Evolutionary conservation across 345 rosid species (phyloP).

Genomic region (Orychophragmus violaceus): DNA sequence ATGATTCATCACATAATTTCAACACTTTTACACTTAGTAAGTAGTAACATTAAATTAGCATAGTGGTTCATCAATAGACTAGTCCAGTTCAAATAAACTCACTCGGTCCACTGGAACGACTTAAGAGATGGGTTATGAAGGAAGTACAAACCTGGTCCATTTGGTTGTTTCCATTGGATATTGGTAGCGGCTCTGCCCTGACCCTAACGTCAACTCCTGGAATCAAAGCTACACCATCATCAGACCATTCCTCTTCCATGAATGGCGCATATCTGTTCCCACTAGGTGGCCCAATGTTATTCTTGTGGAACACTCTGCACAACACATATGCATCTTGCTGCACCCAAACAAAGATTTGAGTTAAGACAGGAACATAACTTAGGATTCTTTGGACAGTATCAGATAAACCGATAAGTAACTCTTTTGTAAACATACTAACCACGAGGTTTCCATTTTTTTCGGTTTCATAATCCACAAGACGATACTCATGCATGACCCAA

Average conservation of each 20-base stretch:
- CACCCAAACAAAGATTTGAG: constrained; percentile 22
- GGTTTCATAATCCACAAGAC: constrained; percentile 62
- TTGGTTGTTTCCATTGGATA: constrained; percentile 19
- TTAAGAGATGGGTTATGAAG: neutral
- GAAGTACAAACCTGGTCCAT: constrained; percentile 41
- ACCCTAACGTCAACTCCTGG: constrained; percentile 54
- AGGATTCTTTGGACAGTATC: neutral
- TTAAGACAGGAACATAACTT: neutral
- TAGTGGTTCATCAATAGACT: neutral
- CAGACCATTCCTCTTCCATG: constrained; percentile 78
- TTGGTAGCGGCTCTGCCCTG: constrained; percentile 27
- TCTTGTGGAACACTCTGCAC: constrained; percentile 89
- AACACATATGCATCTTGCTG: constrained; percentile 66
- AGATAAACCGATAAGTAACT: neutral
- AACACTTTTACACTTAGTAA: neutral
- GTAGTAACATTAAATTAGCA: neutral
- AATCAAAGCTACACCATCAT: constrained; percentile 38
- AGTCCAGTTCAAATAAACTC: constrained; percentile 1
- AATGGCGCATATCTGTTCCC: constrained; percentile 81
- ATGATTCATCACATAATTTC: neutral
- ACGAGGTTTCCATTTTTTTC: constrained; percentile 39
- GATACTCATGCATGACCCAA: constrained; percentile 99
- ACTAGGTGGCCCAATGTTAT: constrained; percentile 84
- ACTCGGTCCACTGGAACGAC: constrained; percentile 4
- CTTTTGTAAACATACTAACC: constrained; percentile 28